phyloP scores from a whole-genome alignment of 805 yeast species.

The Pichia heedii region DNA sequence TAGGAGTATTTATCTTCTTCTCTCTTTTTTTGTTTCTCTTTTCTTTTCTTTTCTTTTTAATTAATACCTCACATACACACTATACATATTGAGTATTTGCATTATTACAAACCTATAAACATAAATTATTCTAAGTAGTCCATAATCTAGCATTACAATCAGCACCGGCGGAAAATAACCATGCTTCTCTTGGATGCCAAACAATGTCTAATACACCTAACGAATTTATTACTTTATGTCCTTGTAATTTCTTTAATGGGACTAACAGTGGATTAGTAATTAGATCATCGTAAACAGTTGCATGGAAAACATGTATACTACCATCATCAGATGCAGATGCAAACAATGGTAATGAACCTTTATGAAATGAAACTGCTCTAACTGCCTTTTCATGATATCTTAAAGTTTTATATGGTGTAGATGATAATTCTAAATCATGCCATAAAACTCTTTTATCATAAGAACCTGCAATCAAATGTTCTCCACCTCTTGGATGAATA shows the following conservation, averaged over 20 bases:
- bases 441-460: conserved; percentile 92
- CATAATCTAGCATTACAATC: conserved; percentile 93
- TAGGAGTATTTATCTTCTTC: neutral
- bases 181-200: conserved; percentile 98
- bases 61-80: no score
- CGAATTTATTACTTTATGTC: conserved; percentile 72
- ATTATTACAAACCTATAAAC: no score
- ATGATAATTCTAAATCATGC: conserved; percentile 89
- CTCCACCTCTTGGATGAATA: conserved; percentile 89
- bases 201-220: conserved; percentile 79
- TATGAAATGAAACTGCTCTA: conserved; percentile 80
- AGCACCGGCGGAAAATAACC: conserved; percentile 96
- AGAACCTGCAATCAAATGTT: conserved; percentile 84
- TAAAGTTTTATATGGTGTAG: conserved; percentile 89
- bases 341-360: conserved; percentile 76
- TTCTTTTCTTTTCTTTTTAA: neutral
- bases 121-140: conserved; percentile 67
- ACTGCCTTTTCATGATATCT: conserved; percentile 95
- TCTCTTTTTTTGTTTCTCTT: neutral
- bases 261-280: conserved; percentile 94
- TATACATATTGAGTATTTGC: neutral
- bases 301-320: conserved; percentile 86
- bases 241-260: conserved; percentile 88
- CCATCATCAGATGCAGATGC: conserved; percentile 97
- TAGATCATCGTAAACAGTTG: conserved; percentile 89